A percentile compares a stretch with the other conserved stretches of the same genome.
These are phyloP conservation scores for Blastobotrys illinoisensis DNA, from an alignment of 1,139 yeast genomes.

Conservation along the genomic window DNA sequence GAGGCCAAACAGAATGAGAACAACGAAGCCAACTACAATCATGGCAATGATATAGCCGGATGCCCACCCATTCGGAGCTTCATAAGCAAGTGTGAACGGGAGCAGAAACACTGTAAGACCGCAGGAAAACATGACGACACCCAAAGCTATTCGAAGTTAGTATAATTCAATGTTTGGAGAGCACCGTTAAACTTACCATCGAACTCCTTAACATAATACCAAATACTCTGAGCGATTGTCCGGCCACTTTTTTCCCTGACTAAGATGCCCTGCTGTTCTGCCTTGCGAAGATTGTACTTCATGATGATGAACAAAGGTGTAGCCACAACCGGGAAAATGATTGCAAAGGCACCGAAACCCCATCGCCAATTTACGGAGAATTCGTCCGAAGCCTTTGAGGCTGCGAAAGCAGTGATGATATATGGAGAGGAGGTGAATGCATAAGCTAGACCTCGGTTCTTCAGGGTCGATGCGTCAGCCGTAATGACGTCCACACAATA, in stretches of 20 bases:
- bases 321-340: constrained; percentile 32
- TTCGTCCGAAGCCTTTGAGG: constrained; percentile 23
- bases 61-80: constrained; percentile 26
- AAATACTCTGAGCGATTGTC: constrained; percentile 15
- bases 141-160: constrained; percentile 22
- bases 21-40: constrained; percentile 30
- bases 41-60: constrained; percentile 31
- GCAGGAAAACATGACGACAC: constrained; percentile 30
- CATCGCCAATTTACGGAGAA: constrained; percentile 31
- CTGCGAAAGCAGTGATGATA: constrained; percentile 30
- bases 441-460: constrained; percentile 30
- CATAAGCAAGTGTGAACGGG: constrained; percentile 34
- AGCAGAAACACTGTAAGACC: constrained; percentile 35
- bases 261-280: constrained; percentile 23
- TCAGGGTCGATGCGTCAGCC: constrained; percentile 31
- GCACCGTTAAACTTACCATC: constrained; percentile 20
- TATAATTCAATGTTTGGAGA: background rate
- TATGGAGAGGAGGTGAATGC: constrained; percentile 31
- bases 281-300: constrained; percentile 24
- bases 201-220: constrained; percentile 28
- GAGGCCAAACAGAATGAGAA: constrained; percentile 27
- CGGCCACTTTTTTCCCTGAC: constrained; percentile 16
- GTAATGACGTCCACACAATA: constrained; percentile 23
- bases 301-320: constrained; percentile 29
- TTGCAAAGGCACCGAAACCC: constrained; percentile 35